A percentile compares a stretch with the other conserved stretches of the same genome.
phyloP scores from a whole-genome alignment of 441 rosid species.

The Erodium chrysanthum region DNA sequence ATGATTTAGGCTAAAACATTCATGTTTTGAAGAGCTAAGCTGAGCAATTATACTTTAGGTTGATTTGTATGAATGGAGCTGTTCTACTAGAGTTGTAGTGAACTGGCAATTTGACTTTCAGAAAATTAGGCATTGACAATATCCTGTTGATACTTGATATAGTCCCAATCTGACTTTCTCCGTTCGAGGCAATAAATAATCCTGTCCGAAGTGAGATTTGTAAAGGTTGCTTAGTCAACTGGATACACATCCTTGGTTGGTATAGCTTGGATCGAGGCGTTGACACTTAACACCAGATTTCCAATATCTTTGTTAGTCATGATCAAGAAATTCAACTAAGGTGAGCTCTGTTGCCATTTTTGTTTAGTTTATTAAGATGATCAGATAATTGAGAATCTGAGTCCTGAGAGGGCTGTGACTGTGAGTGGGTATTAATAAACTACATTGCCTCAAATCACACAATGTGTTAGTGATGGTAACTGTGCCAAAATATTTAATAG shows the following conservation, averaged over 20 bases:
- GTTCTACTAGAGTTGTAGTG: not conserved
- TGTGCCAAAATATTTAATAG: not conserved
- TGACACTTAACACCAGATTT: not conserved
- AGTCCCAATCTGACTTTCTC: too few relatives aligned
- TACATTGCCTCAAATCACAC: not conserved
- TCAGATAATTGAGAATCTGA: too few relatives aligned
- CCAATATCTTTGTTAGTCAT: not conserved
- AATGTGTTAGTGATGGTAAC: not conserved
- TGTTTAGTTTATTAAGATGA: too few relatives aligned
- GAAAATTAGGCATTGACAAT: too few relatives aligned
- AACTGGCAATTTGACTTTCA: not conserved
- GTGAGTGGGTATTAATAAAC: too few relatives aligned
- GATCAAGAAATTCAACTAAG: not conserved
- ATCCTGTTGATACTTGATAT: too few relatives aligned
- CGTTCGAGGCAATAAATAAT: too few relatives aligned
- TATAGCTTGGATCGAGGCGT: not conserved
- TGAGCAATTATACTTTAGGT: not conserved
- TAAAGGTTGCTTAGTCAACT: not conserved
- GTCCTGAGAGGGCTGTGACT: not conserved
- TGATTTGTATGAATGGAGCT: not conserved
- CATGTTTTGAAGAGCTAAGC: constrained; percentile 2
- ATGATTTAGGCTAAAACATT: not conserved
- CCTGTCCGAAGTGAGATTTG: not conserved
- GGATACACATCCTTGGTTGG: not conserved
- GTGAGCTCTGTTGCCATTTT: not conserved